phyloP scores from a whole-genome alignment of 2,329 filamentous ascomycete genomes.

The Fusarium luffae region DNA sequence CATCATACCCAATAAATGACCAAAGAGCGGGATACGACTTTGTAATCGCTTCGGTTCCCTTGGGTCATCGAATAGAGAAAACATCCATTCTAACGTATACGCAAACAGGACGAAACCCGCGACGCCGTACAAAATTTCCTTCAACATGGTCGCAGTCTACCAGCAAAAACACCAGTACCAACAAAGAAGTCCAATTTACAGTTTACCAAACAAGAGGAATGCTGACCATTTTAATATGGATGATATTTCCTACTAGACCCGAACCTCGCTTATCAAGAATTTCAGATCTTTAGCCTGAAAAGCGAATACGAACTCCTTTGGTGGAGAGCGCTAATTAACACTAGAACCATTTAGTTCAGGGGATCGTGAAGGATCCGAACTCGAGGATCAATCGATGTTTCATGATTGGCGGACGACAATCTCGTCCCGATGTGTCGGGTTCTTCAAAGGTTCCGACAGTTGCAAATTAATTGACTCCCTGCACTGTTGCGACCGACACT shows the following conservation, averaged over 20 bases:
- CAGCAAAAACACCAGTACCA: background rate
- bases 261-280: background rate
- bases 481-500: background rate
- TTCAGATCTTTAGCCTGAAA: background rate
- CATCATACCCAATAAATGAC: slow-evolving; percentile 35
- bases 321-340: background rate
- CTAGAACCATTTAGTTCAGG: background rate
- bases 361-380: background rate
- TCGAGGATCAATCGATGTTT: background rate
- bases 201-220: background rate
- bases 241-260: background rate
- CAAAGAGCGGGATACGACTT: slow-evolving; percentile 32
- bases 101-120: slow-evolving; percentile 24
- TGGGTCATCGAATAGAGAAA: slow-evolving; percentile 34
- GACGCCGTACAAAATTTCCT: slow-evolving; percentile 21
- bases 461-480: background rate
- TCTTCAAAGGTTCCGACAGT: background rate
- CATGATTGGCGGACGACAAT: background rate
- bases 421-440: background rate
- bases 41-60: slow-evolving; percentile 31
- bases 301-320: slow-evolving; percentile 24
- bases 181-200: background rate
- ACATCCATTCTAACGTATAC: slow-evolving; percentile 29
- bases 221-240: background rate
- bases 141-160: slow-evolving; percentile 22